A percentile compares a stretch with the other conserved stretches of the same genome.
Conservation (phyloP, 768 basidiomycete genomes). For the Trametes punicea region DNA sequence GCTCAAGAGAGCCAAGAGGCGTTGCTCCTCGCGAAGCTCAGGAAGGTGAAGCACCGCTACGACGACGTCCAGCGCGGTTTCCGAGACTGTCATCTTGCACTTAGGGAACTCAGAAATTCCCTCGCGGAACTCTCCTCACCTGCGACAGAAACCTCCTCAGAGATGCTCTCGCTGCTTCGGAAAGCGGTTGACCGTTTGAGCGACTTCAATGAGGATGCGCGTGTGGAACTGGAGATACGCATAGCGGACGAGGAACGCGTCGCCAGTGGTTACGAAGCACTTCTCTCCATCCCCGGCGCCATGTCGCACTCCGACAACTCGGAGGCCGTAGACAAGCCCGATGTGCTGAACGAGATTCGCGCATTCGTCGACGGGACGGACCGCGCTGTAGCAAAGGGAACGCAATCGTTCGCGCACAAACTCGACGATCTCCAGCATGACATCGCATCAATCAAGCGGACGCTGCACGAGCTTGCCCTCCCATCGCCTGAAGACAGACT, state of each 20-base stretch:
- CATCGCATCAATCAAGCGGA: constrained; percentile 63
- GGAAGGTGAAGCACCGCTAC: constrained; percentile 49
- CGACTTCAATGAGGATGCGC: constrained; percentile 74
- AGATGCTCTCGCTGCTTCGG: constrained; percentile 36
- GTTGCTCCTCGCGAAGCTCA: constrained; percentile 40
- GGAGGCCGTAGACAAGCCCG: constrained; percentile 28
- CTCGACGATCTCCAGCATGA: constrained; percentile 75
- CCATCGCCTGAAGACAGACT: constrained; percentile 13
- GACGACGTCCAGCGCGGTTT: constrained; percentile 59
- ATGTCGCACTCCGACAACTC: constrained; percentile 20
- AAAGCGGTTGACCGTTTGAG: constrained; percentile 59
- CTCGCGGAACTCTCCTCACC: constrained; percentile 25
- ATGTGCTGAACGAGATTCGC: constrained; percentile 48
- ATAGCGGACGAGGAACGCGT: constrained; percentile 69
- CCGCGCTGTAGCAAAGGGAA: constrained; percentile 42
- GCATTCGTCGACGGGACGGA: constrained; percentile 58
- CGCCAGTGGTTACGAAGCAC: constrained; percentile 60
- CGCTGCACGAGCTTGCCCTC: constrained; percentile 43
- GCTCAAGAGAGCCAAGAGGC: not conserved
- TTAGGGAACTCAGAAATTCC: constrained; percentile 52
- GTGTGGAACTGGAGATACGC: constrained; percentile 81
- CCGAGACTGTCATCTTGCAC: constrained; percentile 64
- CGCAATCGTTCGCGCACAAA: constrained; percentile 51
- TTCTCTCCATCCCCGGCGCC: constrained; percentile 60
- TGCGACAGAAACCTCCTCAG: not conserved